Base-by-base conservation (phyloP, 805 yeast species). In the Suhomyces sp. region DNA sequence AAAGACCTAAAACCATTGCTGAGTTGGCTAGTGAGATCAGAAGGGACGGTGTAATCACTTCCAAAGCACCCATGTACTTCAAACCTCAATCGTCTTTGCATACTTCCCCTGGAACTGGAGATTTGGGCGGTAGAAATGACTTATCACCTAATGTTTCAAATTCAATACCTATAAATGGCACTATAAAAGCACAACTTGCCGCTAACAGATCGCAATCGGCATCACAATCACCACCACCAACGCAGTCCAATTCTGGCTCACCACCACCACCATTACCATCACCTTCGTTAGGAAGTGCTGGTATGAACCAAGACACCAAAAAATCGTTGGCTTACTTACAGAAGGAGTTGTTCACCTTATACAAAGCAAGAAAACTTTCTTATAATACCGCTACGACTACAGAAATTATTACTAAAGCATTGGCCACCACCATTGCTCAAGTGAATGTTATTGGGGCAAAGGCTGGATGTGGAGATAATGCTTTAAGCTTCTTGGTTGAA, bases 391-490 rank as follows among this genome's bases (percentile, higher is more conserved):
- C 83, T 17, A 79, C 88, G 5, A 87, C 91, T 33, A 85, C 96
- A 0, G 85, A 80, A 40, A 79, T 88, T 36, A 68, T 90, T 48
- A 90, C 96, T 6, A 88, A 85, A 49, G 96, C 96, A 1, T 70
- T 90, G 47, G 96, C 96, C 3, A 84, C 90, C 68, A 91, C 96
- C 0, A 88, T 90, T 43, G 91, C 95, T 8, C 93, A 85, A 56
- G 91, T 85, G 7, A 83, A 84, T 39, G 90, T 81, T 47, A 90
- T 90, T 6, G 95, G 95, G 0, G 86, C 88, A 49, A 81, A 80
- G 48, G 86, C 83, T 23, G 90, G 93, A 12, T 81, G 85, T 40
- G 78, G 80, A 1, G 86, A 88, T 14, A 83, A 84, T 49, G 90
- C 93, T 4, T 64, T 85, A 42, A 79, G 84, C 10, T 83, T 86